Conservation (phyloP, 2,329 filamentous ascomycete genomes). For the Diaporthe vexans region DNA sequence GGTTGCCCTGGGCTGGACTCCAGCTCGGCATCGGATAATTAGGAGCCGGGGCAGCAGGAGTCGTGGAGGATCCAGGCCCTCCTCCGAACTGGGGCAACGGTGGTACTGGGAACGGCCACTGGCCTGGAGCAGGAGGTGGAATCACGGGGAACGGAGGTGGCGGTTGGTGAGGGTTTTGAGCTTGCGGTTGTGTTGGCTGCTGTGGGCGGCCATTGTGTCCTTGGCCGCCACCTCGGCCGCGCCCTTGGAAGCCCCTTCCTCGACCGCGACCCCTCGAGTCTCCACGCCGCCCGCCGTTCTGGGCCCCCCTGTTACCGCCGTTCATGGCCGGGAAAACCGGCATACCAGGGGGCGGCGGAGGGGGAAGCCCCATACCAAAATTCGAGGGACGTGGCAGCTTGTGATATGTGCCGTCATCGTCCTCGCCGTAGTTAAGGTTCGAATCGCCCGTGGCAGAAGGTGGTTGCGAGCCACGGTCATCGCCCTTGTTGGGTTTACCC, state of each 20-base stretch:
- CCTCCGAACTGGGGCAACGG: slow-evolving; percentile 40
- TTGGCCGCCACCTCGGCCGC: slow-evolving; percentile 54
- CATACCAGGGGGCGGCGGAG: slow-evolving; percentile 55
- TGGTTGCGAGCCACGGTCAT: slow-evolving; percentile 52
- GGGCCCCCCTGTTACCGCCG: slow-evolving; percentile 46
- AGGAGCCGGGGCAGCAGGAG: slow-evolving; percentile 38
- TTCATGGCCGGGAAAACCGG: slow-evolving; percentile 33
- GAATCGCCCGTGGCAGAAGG: slow-evolving; percentile 51
- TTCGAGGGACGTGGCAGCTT: slow-evolving; percentile 78
- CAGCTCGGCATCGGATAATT: slow-evolving; percentile 40
- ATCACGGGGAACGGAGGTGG: slow-evolving; percentile 45
- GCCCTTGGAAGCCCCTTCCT: slow-evolving; percentile 55
- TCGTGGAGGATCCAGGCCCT: slow-evolving; percentile 31
- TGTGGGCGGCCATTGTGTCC: slow-evolving; percentile 50
- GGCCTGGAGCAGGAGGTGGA: slow-evolving; percentile 40
- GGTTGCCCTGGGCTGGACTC: slow-evolving; percentile 37
- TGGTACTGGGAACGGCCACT: slow-evolving; percentile 44
- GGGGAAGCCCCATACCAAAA: slow-evolving; percentile 65
- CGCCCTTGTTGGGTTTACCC: slow-evolving; percentile 59
- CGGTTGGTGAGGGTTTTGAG: slow-evolving; percentile 45
- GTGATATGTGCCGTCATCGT: slow-evolving; percentile 78
- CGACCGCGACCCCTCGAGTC: slow-evolving; percentile 60
- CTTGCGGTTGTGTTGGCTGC: slow-evolving; percentile 36
- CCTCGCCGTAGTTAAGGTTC: slow-evolving; percentile 77
- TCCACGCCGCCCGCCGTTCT: slow-evolving; percentile 58